phyloP scores from a whole-genome alignment of 1,139 yeast genomes.

The Pneumocystis sp. region DNA sequence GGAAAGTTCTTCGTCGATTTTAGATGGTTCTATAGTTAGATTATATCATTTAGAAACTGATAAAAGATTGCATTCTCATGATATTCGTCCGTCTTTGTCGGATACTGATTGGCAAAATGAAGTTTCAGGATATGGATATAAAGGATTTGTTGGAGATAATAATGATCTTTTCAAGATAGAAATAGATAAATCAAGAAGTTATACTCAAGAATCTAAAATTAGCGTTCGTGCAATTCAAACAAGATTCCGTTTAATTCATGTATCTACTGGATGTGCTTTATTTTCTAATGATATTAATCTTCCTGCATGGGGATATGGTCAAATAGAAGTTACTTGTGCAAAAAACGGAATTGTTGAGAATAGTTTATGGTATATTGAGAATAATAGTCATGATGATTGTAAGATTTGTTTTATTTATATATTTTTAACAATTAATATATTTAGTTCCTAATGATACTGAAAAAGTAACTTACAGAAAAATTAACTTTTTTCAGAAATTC shows the following conservation, averaged over 20 bases:
- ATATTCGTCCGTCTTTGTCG: slow-evolving; percentile 82
- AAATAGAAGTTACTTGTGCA: slow-evolving; percentile 93
- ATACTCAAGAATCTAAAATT: slow-evolving; percentile 42
- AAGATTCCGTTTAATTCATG: slow-evolving; percentile 73
- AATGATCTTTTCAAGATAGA: slow-evolving; percentile 91
- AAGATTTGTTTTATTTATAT: background rate
- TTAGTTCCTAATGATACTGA: slow-evolving; percentile 25
- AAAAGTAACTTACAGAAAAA: slow-evolving; percentile 44
- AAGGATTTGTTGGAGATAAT: slow-evolving; percentile 85
- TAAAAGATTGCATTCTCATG: slow-evolving; percentile 89
- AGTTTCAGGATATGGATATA: slow-evolving; percentile 79
- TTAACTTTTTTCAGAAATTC: slow-evolving; percentile 55
- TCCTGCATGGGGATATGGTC: slow-evolving; percentile 93
- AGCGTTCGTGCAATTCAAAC: slow-evolving; percentile 68
- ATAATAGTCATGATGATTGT: slow-evolving; percentile 32
- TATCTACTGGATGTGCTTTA: slow-evolving; percentile 75
- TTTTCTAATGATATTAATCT: slow-evolving; percentile 75
- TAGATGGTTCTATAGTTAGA: slow-evolving; percentile 68
- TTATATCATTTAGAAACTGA: slow-evolving; percentile 52
- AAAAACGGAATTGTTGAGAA: slow-evolving; percentile 60
- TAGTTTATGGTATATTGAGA: slow-evolving; percentile 79
- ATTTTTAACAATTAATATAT: slow-evolving; percentile 20
- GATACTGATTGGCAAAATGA: slow-evolving; percentile 95
- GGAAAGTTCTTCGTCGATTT: slow-evolving; percentile 34
- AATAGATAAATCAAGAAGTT: slow-evolving; percentile 49